Evolutionary conservation across 345 rosid species (phyloP).

Genomic region (Dovyalis caffra): DNA sequence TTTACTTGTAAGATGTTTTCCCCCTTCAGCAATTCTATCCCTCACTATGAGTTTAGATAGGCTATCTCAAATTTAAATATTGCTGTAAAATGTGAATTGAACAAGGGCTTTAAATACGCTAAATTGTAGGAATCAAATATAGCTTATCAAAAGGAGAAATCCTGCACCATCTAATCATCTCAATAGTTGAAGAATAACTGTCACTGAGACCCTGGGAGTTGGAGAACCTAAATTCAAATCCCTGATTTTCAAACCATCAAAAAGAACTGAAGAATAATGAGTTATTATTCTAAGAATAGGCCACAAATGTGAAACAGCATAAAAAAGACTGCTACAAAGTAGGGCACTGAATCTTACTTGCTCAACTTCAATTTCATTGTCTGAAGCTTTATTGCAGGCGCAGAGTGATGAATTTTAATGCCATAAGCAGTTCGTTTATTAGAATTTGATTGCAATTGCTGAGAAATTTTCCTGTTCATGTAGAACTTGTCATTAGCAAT

Average conservation of each 20-base stretch:
- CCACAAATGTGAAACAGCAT: background rate
- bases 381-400: slow-evolving; percentile 92
- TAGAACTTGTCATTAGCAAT: slow-evolving; percentile 94
- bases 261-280: background rate
- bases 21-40: background rate
- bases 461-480: slow-evolving; percentile 78
- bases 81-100: background rate
- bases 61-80: background rate
- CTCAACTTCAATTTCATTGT: slow-evolving; percentile 88
- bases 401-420: slow-evolving; percentile 82
- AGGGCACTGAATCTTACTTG: slow-evolving; percentile 62
- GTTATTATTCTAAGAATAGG: background rate
- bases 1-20: background rate
- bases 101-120: background rate
- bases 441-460: slow-evolving; percentile 74
- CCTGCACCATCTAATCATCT: background rate
- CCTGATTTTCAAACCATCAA: background rate
- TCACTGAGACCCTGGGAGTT: background rate
- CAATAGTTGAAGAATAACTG: background rate
- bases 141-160: background rate
- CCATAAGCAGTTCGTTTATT: slow-evolving; percentile 73
- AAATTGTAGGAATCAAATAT: background rate
- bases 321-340: background rate
- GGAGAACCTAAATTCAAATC: background rate
- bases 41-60: background rate